A percentile compares a stretch with the other conserved stretches of the same genome.
phyloP scores from a whole-genome alignment of 1,139 yeast species.

The Ashbya aceris region DNA sequence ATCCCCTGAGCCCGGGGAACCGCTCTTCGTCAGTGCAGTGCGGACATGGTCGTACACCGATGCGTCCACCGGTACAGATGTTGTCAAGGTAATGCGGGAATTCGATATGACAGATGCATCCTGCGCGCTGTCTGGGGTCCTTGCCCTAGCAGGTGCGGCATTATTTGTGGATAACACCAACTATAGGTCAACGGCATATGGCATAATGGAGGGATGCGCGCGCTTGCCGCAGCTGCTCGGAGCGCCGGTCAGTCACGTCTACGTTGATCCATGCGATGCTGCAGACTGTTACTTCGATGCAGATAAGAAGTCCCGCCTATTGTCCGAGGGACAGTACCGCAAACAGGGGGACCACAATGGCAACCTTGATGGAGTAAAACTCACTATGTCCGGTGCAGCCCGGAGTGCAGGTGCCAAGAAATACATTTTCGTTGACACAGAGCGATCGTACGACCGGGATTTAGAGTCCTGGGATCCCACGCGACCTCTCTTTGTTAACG shows the following conservation, averaged over 20 bases:
- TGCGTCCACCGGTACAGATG: constrained; percentile 20
- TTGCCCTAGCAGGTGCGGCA: constrained; percentile 58
- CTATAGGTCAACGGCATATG: constrained; percentile 50
- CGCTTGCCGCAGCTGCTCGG: constrained; percentile 45
- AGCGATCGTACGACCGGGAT: not conserved
- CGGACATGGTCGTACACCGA: constrained; percentile 14
- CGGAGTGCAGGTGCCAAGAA: not conserved
- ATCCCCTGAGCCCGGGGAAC: not conserved
- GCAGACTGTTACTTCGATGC: constrained; percentile 26
- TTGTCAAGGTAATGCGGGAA: constrained; percentile 22
- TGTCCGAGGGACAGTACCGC: constrained; percentile 12
- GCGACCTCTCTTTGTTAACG: constrained; percentile 33
- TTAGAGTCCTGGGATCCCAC: constrained; percentile 12
- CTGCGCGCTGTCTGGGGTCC: constrained; percentile 68
- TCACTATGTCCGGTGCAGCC: not conserved
- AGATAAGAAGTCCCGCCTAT: constrained; percentile 20
- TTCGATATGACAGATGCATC: constrained; percentile 46
- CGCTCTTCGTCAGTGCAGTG: constrained; percentile 12
- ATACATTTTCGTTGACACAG: not conserved
- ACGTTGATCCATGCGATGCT: constrained; percentile 31
- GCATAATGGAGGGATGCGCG: constrained; percentile 61
- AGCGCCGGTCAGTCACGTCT: constrained; percentile 38
- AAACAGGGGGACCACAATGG: not conserved
- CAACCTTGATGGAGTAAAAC: not conserved
- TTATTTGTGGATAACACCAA: constrained; percentile 36